Percentiles rank a stretch among this genome's conserved stretches.
Evolutionary conservation across 768 basidiomycete genomes (phyloP).

Genomic region (Xerocomellus chrysenteron): DNA sequence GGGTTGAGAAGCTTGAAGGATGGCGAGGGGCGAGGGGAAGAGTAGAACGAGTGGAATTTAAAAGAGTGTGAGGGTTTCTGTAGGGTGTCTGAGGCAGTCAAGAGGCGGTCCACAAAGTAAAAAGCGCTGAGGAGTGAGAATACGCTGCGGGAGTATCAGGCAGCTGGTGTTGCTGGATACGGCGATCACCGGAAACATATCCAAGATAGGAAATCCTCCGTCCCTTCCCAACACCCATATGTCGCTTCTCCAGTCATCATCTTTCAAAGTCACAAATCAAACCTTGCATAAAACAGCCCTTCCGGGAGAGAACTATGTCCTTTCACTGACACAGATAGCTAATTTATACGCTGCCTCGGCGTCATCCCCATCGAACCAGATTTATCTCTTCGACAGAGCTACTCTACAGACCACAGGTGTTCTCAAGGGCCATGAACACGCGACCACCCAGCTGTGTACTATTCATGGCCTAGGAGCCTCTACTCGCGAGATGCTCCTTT

Average conservation of each 20-base stretch:
- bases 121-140: conserved; percentile 11
- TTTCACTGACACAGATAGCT: conserved; percentile 51
- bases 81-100: not conserved
- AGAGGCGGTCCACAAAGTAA: not conserved
- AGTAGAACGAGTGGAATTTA: conserved; percentile 26
- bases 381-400: conserved; percentile 64
- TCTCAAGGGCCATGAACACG: conserved; percentile 56
- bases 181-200: conserved; percentile 26
- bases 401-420: conserved; percentile 47
- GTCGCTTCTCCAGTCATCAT: conserved; percentile 26
- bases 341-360: conserved; percentile 63
- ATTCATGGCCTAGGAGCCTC: conserved; percentile 42
- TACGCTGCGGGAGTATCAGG: conserved; percentile 6
- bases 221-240: conserved; percentile 7
- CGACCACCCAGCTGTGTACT: conserved; percentile 55
- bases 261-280: conserved; percentile 16
- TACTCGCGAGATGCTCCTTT: conserved; percentile 48
- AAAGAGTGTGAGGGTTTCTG: conserved; percentile 29
- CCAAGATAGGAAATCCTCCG: conserved; percentile 25
- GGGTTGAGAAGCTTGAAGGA: not conserved
- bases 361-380: conserved; percentile 57
- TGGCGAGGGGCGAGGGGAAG: not conserved
- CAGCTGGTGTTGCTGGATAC: not conserved
- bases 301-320: conserved; percentile 53
- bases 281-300: conserved; percentile 35